phyloP scores from a whole-genome alignment of 768 basidiomycete species.

The Tricholoma sp. region DNA sequence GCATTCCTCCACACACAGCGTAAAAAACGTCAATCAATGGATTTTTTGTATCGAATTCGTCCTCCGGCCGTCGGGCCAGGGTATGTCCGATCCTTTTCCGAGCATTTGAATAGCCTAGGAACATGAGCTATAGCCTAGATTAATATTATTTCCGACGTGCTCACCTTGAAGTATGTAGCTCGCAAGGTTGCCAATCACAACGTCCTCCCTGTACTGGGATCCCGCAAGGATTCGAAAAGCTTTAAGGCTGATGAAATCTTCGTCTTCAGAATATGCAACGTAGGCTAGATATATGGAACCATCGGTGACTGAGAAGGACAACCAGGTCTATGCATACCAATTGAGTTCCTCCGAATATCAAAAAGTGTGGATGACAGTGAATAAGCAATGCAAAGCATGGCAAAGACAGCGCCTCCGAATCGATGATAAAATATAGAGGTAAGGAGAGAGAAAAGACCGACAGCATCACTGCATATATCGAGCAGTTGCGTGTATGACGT shows the following conservation, averaged over 20 bases:
- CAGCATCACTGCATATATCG: not conserved
- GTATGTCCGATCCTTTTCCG: not conserved
- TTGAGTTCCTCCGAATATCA: not conserved
- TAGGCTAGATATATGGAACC: not conserved
- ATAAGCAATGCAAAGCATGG: not conserved
- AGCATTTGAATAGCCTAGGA: not conserved
- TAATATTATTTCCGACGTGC: not conserved
- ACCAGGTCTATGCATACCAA: not conserved
- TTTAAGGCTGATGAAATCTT: not conserved
- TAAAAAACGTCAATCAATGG: not conserved
- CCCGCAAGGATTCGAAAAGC: not conserved
- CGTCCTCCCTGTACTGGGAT: not conserved
- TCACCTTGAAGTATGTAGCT: not conserved
- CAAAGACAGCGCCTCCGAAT: not conserved
- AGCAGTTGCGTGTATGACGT: not conserved
- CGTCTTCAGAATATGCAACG: not conserved
- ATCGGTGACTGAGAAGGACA: not conserved
- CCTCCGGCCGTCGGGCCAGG: not conserved
- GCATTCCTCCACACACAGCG: not conserved
- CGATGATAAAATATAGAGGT: not conserved
- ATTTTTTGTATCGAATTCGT: not conserved
- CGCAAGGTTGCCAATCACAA: not conserved
- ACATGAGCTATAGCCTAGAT: not conserved
- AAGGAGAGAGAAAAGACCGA: not conserved
- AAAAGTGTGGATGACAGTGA: not conserved